Percentiles rank a stretch among this genome's conserved stretches.
phyloP scores from a whole-genome alignment of 2,329 filamentous ascomycete genomes.

The Fusarium penzigii region DNA sequence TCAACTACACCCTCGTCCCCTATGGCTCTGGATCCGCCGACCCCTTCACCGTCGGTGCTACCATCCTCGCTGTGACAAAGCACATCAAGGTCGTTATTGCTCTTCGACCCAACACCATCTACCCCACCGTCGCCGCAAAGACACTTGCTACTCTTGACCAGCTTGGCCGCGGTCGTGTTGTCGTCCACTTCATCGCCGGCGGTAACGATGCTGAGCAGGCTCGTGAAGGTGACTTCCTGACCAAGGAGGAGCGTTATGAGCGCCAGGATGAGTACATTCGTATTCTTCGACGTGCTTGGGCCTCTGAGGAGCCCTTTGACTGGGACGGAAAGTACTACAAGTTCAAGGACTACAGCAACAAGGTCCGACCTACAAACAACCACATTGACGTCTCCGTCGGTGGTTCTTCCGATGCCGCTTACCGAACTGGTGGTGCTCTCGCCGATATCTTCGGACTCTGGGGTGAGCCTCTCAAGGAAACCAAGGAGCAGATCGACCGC shows the following conservation, averaged over 20 bases:
- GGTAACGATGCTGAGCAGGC: slow-evolving; percentile 62
- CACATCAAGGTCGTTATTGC: slow-evolving; percentile 63
- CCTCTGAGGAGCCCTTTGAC: slow-evolving; percentile 57
- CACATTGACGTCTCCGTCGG: slow-evolving; percentile 60
- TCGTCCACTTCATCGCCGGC: slow-evolving; percentile 65
- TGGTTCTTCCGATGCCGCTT: slow-evolving; percentile 59
- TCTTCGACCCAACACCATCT: slow-evolving; percentile 58
- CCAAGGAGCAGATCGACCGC: slow-evolving; percentile 61
- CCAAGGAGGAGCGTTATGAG: slow-evolving; percentile 58
- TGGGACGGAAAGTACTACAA: slow-evolving; percentile 62
- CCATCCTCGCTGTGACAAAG: slow-evolving; percentile 57
- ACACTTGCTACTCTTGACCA: slow-evolving; percentile 62
- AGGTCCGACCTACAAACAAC: slow-evolving; percentile 53
- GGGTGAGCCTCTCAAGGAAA: slow-evolving; percentile 65
- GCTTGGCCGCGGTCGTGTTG: slow-evolving; percentile 56
- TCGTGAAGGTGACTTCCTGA: slow-evolving; percentile 59
- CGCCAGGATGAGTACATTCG: slow-evolving; percentile 63
- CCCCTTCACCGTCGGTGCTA: slow-evolving; percentile 57
- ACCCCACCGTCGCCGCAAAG: slow-evolving; percentile 63
- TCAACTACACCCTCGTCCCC: slow-evolving; percentile 63
- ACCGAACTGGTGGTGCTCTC: slow-evolving; percentile 58
- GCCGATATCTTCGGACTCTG: slow-evolving; percentile 65
- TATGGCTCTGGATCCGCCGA: slow-evolving; percentile 51
- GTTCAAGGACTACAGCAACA: slow-evolving; percentile 59
- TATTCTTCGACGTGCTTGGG: slow-evolving; percentile 60